These are phyloP conservation scores for Ogataea sp. DNA, from an alignment of 805 yeast species.

Conservation along the genomic window DNA sequence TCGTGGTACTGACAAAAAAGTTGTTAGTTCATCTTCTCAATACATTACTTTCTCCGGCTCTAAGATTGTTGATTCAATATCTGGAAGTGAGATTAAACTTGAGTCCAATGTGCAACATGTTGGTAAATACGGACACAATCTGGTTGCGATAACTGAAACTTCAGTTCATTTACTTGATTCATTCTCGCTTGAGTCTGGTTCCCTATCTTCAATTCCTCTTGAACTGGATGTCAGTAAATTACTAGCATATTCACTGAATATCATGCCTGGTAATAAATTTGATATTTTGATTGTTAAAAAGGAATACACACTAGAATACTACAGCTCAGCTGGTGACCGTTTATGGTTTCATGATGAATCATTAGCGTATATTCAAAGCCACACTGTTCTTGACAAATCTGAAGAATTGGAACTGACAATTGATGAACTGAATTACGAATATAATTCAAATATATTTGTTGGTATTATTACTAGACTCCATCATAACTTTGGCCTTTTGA, in stretches of 20 bases:
- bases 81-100: background rate
- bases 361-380: conserved; percentile 28
- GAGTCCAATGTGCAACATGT: background rate
- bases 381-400: conserved; percentile 20
- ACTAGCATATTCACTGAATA: background rate
- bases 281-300: conserved; percentile 8
- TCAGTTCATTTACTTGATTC: conserved; percentile 14
- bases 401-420: conserved; percentile 13
- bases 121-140: background rate
- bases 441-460: conserved; percentile 15
- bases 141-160: conserved; percentile 9
- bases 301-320: conserved; percentile 9
- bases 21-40: background rate
- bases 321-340: conserved; percentile 14
- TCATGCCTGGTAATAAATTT: conserved; percentile 3
- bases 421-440: conserved; percentile 25
- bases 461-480: conserved; percentile 26
- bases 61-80: background rate
- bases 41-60: background rate
- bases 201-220: conserved; percentile 1
- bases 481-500: conserved; percentile 16
- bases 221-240: conserved; percentile 15
- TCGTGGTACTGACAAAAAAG: background rate
- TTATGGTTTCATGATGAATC: conserved; percentile 40
- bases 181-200: conserved; percentile 1